These are phyloP conservation scores for Colletotrichum sp. DNA, from an alignment of 2,329 filamentous ascomycete species.

Conservation along the genomic window DNA sequence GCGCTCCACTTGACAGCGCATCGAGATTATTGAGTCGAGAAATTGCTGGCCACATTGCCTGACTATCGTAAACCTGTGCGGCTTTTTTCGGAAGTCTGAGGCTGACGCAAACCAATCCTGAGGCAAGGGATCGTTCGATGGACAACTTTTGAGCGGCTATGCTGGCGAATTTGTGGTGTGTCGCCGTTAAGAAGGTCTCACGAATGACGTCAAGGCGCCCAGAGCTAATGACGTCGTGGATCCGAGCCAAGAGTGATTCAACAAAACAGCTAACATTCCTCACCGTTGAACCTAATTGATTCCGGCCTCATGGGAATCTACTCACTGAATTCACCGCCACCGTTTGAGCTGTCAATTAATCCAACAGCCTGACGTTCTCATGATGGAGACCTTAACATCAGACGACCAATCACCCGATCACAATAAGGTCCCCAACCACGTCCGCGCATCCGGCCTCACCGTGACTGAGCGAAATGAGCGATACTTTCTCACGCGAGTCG, in stretches of 20 bases:
- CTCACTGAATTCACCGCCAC: rapidly evolving
- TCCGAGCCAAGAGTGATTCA: background rate
- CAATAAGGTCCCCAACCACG: too few species aligned
- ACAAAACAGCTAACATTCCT: background rate
- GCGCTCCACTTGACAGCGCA: too few species aligned
- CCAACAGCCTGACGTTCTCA: rapidly evolving
- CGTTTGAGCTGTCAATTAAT: rapidly evolving
- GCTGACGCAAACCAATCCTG: too few species aligned
- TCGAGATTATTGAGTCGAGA: too few species aligned
- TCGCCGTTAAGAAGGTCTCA: too few species aligned
- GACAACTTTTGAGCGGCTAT: too few species aligned
- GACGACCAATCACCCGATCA: background rate
- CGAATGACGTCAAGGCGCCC: background rate
- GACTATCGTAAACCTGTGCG: too few species aligned
- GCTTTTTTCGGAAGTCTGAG: too few species aligned
- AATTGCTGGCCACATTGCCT: too few species aligned
- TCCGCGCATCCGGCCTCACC: background rate
- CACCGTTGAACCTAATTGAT: background rate
- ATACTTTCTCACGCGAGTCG: background rate
- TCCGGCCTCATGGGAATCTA: rapidly evolving
- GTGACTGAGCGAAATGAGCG: background rate
- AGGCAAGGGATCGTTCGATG: too few species aligned
- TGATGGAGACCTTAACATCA: background rate
- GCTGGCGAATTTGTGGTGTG: too few species aligned
- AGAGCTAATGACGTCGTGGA: background rate